phyloP scores from a whole-genome alignment of 306 rosid species.

The Senna siamea region DNA sequence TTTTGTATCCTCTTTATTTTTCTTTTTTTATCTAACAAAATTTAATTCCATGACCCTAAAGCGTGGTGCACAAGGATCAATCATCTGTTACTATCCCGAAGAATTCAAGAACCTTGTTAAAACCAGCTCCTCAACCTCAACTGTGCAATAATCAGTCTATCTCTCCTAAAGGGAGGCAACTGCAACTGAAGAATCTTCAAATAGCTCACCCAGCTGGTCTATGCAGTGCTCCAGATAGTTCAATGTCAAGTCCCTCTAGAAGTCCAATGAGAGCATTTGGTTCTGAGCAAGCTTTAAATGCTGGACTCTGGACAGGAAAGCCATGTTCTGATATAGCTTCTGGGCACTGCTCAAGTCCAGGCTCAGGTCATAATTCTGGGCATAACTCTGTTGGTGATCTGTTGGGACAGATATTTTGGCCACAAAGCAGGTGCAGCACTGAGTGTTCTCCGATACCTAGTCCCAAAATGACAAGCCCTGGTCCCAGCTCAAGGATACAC shows the following conservation, averaged over 20 bases:
- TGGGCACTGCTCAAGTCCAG: conserved; percentile 72
- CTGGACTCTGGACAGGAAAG: conserved; percentile 59
- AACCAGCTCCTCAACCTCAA: conserved; percentile 51
- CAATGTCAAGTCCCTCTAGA: conserved; percentile 76
- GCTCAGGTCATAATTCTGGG: conserved; percentile 82
- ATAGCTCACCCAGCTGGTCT: conserved; percentile 67
- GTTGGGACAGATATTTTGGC: conserved; percentile 62
- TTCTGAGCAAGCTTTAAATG: conserved; percentile 62
- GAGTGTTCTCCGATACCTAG: conserved; percentile 90
- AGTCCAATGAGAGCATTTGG: conserved; percentile 71
- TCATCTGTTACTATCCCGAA: conserved; percentile 38
- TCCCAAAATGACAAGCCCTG: conserved; percentile 79
- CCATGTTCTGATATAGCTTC: conserved; percentile 68
- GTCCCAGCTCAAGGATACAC: conserved; percentile 88
- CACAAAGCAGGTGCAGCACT: conserved; percentile 66
- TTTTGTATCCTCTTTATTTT: conserved; percentile 34
- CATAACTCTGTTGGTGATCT: conserved; percentile 76
- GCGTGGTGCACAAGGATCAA: conserved; percentile 62
- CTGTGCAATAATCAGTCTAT: conserved; percentile 47
- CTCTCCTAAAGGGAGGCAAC: conserved; percentile 58
- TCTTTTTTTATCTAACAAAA: conserved; percentile 45
- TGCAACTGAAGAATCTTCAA: conserved; percentile 64
- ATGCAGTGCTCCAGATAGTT: conserved; percentile 81
- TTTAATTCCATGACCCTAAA: conserved; percentile 39
- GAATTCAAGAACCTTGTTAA: conserved; percentile 54